phyloP scores from a whole-genome alignment of 1,284 basidiomycete species.

The Vanrija sp. region DNA sequence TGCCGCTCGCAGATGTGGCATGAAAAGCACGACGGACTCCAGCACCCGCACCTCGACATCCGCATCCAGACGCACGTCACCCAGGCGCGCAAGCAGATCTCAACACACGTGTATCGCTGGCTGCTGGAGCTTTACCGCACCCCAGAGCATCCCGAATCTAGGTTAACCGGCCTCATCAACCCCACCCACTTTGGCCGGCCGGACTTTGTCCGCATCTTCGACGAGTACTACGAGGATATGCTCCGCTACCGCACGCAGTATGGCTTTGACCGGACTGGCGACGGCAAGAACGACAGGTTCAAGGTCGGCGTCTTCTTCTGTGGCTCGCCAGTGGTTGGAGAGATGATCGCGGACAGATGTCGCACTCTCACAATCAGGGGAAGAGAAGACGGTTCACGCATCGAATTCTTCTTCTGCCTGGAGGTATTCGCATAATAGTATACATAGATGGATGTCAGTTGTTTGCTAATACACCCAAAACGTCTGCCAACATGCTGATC shows the following conservation, averaged over 20 bases:
- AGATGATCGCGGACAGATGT: slow-evolving; percentile 30
- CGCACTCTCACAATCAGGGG: slow-evolving; percentile 23
- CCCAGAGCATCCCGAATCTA: slow-evolving; percentile 21
- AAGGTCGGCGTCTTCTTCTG: slow-evolving; percentile 36
- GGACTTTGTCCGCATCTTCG: slow-evolving; percentile 29
- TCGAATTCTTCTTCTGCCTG: slow-evolving; percentile 31
- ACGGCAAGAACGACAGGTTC: slow-evolving; percentile 18
- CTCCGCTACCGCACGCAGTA: slow-evolving; percentile 8
- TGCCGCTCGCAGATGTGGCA: slow-evolving; percentile 25
- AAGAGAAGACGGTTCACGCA: slow-evolving; percentile 18
- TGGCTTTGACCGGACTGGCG: slow-evolving; percentile 10
- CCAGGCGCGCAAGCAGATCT: slow-evolving; percentile 22
- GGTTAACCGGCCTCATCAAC: slow-evolving; percentile 30
- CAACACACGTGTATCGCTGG: slow-evolving; percentile 30
- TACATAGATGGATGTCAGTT: background rate
- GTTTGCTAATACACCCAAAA: no score
- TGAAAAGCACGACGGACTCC: slow-evolving; percentile 5
- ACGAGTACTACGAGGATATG: slow-evolving; percentile 33
- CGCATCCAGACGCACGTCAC: slow-evolving; percentile 30
- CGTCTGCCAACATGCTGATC: no score
- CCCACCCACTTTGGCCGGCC: slow-evolving; percentile 29
- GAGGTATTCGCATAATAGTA: slow-evolving; percentile 24
- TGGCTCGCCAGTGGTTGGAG: slow-evolving; percentile 30
- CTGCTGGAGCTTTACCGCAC: slow-evolving; percentile 30
- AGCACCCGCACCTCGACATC: slow-evolving; percentile 24